These are phyloP conservation scores for Plectosphaerella sp. DNA, from an alignment of 2,329 filamentous ascomycete species.

Conservation along the genomic window DNA sequence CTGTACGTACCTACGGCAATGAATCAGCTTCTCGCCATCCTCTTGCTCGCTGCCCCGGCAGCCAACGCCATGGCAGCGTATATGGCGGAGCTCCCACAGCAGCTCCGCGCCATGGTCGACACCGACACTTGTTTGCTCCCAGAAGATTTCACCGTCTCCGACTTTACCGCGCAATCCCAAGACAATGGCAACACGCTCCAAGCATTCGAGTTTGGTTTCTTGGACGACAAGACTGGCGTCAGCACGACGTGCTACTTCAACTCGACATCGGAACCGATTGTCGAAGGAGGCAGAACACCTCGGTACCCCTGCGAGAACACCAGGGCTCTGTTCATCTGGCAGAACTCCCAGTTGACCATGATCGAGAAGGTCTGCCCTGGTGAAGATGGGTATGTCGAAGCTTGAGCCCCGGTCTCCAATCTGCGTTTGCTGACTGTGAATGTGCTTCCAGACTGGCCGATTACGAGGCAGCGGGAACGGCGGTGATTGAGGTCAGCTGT, in stretches of 20 bases:
- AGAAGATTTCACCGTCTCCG: slow-evolving; percentile 28
- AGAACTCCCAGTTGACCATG: slow-evolving; percentile 29
- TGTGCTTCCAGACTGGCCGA: slow-evolving; percentile 14
- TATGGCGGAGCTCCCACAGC: slow-evolving; percentile 12
- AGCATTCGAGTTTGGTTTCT: slow-evolving; percentile 34
- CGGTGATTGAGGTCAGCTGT: slow-evolving; percentile 8
- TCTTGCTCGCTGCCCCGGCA: slow-evolving; percentile 12
- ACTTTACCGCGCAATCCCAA: slow-evolving; percentile 30
- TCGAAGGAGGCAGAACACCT: slow-evolving; percentile 20
- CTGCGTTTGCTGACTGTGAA: neutral
- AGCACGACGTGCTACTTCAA: slow-evolving; percentile 39
- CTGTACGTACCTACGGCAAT: slow-evolving; percentile 1
- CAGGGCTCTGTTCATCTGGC: slow-evolving; percentile 39
- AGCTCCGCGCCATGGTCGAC: slow-evolving; percentile 9
- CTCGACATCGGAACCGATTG: slow-evolving; percentile 31
- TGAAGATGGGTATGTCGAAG: slow-evolving; percentile 25
- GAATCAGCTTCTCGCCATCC: slow-evolving; percentile 8
- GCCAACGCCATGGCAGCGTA: slow-evolving; percentile 10
- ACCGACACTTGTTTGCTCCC: slow-evolving; percentile 29
- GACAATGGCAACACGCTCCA: slow-evolving; percentile 25
- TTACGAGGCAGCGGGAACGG: slow-evolving; percentile 26
- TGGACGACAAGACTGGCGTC: slow-evolving; percentile 32
- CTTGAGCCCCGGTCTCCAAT: neutral
- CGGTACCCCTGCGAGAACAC: slow-evolving; percentile 38
- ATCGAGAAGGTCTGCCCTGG: slow-evolving; percentile 39